Conservation (phyloP, 345 rosid species). For the Noccaea caerulescens region DNA sequence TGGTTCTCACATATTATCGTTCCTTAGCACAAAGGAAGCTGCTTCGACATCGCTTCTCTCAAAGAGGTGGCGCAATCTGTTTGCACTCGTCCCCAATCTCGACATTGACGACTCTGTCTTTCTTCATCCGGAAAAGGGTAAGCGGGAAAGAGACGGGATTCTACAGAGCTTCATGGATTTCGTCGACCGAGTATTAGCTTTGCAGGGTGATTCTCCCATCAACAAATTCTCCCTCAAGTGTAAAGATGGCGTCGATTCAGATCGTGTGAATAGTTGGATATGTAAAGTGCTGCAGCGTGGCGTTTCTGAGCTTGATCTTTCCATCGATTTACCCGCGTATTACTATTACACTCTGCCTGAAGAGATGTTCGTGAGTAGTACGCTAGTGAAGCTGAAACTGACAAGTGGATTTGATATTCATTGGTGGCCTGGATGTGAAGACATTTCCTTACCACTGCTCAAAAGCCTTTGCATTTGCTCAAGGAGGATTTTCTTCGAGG, state of each 20-base stretch:
- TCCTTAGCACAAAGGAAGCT: slow-evolving; percentile 29
- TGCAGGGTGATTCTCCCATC: slow-evolving; percentile 24
- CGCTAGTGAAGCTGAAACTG: slow-evolving; percentile 7
- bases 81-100: slow-evolving; percentile 11
- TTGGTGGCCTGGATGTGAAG: slow-evolving; percentile 4
- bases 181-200: slow-evolving; percentile 14
- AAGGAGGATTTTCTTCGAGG: neutral
- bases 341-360: neutral
- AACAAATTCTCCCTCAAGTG: slow-evolving; percentile 23
- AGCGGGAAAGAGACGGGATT: neutral
- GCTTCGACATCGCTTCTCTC: slow-evolving; percentile 29
- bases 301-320: slow-evolving; percentile 18
- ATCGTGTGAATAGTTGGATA: slow-evolving; percentile 16
- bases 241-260: neutral
- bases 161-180: slow-evolving; percentile 3
- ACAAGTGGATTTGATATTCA: neutral
- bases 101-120: slow-evolving; percentile 26
- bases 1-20: slow-evolving; percentile 19
- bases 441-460: slow-evolving; percentile 18
- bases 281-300: slow-evolving; percentile 5
- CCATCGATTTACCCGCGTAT: neutral
- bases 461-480: slow-evolving; percentile 1
- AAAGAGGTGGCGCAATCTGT: slow-evolving; percentile 21
- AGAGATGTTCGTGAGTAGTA: slow-evolving; percentile 18
- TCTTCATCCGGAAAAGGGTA: slow-evolving; percentile 27